Percentiles rank a stretch among this genome's conserved stretches.
Conservation (phyloP, 108 stramenopile species). For the Cyclotella cryptica region DNA sequence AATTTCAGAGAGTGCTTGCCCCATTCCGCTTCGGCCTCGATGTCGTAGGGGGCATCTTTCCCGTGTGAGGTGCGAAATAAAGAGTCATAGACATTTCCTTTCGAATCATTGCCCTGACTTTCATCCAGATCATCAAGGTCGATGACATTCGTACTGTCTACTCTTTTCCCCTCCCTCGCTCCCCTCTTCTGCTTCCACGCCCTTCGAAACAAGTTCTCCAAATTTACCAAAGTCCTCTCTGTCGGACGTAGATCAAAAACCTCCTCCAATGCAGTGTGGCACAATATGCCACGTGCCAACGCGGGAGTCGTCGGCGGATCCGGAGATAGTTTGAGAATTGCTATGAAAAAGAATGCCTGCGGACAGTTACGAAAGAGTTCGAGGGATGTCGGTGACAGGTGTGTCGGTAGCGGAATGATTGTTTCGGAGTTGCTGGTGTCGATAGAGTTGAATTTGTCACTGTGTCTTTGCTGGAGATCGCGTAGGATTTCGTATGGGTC, state of each 20-base stretch:
- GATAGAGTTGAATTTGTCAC: not conserved
- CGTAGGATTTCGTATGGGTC: conserved; percentile 45
- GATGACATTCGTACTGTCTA: not conserved
- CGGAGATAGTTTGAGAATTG: conserved; percentile 72
- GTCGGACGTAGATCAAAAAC: conserved; percentile 79
- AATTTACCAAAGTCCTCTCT: conserved; percentile 71
- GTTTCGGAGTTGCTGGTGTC: not conserved
- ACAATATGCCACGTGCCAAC: conserved; percentile 76
- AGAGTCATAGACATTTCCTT: conserved; percentile 52
- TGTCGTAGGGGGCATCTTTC: conserved; percentile 22
- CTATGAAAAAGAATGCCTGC: conserved; percentile 87
- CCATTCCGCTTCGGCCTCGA: conserved; percentile 79
- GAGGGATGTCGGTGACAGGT: conserved; percentile 80
- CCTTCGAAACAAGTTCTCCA: conserved; percentile 83
- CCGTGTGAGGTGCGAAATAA: conserved; percentile 56
- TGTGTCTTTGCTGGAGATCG: conserved; percentile 9
- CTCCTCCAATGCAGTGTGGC: conserved; percentile 84
- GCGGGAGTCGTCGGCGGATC: conserved; percentile 64
- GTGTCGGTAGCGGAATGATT: conserved; percentile 65
- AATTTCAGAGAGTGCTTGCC: conserved; percentile 72
- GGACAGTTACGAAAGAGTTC: conserved; percentile 83
- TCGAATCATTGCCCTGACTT: conserved; percentile 28
- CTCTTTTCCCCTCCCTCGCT: not conserved
- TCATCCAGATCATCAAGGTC: not conserved
- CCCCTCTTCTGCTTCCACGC: conserved; percentile 58